A percentile compares a stretch with the other conserved stretches of the same genome.
Evolutionary conservation across 2,329 filamentous ascomycete species (phyloP).

Genomic region (Trichoderma hamatum): DNA sequence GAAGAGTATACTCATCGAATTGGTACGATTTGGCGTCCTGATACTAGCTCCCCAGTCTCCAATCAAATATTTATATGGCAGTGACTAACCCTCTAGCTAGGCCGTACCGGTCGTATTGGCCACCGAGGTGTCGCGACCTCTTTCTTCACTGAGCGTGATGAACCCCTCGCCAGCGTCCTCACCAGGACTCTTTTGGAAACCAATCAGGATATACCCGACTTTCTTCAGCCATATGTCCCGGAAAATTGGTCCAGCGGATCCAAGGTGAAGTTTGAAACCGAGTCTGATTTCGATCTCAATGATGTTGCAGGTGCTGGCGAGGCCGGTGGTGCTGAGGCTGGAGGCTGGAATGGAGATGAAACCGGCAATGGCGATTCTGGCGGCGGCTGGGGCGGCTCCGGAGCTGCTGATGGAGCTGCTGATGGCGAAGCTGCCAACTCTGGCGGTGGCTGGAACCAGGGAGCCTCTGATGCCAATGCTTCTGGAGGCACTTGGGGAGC

Average conservation of each 20-base stretch:
- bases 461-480: neutral
- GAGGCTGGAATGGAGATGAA: constrained; percentile 26
- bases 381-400: constrained; percentile 19
- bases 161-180: constrained; percentile 71
- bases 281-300: constrained; percentile 55
- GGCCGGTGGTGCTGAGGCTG: constrained; percentile 30
- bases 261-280: constrained; percentile 58
- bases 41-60: neutral
- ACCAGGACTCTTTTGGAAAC: constrained; percentile 83
- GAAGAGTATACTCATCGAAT: constrained; percentile 94
- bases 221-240: constrained; percentile 68
- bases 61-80: neutral
- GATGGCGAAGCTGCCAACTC: constrained; percentile 30
- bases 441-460: constrained; percentile 26
- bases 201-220: constrained; percentile 78
- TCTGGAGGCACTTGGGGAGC: constrained; percentile 27
- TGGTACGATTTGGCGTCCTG: constrained; percentile 56
- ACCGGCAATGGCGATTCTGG: constrained; percentile 13
- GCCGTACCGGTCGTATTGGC: constrained; percentile 92
- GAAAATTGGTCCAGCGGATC: constrained; percentile 50
- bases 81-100: constrained; percentile 44
- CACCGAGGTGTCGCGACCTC: constrained; percentile 84
- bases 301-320: constrained; percentile 38
- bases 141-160: constrained; percentile 80
- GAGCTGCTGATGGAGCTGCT: constrained; percentile 33